phyloP scores from a whole-genome alignment of 2,329 filamentous ascomycete species.

The Fusarium nisikadoi region DNA sequence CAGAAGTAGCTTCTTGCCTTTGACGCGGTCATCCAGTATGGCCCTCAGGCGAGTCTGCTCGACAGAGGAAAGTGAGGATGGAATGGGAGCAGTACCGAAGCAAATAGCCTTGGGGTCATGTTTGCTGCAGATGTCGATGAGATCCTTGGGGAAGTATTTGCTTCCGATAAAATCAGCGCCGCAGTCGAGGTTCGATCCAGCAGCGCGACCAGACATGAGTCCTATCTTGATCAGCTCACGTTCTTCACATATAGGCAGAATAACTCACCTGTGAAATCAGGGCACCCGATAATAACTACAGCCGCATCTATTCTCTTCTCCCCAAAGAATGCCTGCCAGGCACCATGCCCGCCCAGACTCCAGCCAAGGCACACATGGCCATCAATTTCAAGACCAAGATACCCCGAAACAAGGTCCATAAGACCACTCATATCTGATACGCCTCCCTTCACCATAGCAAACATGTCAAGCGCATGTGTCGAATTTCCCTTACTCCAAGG shows the following conservation, averaged over 20 bases:
- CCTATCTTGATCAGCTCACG: slow-evolving; percentile 45
- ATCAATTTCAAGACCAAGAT: slow-evolving; percentile 65
- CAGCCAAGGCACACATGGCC: slow-evolving; percentile 83
- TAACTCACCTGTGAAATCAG: slow-evolving; percentile 77
- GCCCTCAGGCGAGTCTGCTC: slow-evolving; percentile 57
- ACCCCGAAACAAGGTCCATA: slow-evolving; percentile 81
- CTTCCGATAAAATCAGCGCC: slow-evolving; percentile 78
- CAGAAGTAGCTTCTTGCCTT: slow-evolving; percentile 72
- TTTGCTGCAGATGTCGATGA: slow-evolving; percentile 71
- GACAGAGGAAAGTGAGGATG: slow-evolving; percentile 45
- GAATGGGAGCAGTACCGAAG: slow-evolving; percentile 62
- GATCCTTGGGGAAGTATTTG: slow-evolving; percentile 76
- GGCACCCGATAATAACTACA: slow-evolving; percentile 86
- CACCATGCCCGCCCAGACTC: slow-evolving; percentile 86
- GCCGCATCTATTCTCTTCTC: slow-evolving; percentile 83
- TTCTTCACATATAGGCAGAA: not conserved
- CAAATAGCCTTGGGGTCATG: slow-evolving; percentile 82
- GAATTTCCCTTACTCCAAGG: slow-evolving; percentile 83
- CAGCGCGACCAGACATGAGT: slow-evolving; percentile 82
- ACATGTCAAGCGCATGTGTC: slow-evolving; percentile 92
- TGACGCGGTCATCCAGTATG: slow-evolving; percentile 61
- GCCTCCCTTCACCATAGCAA: slow-evolving; percentile 77
- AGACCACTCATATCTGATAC: slow-evolving; percentile 79
- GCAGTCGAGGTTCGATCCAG: slow-evolving; percentile 66
- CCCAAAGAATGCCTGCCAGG: slow-evolving; percentile 83